Evolutionary conservation across 2,329 filamentous ascomycete genomes (phyloP), one percentile per base, ranked within the genome.

Genomic region (Talaromyces funiculosus): DNA sequence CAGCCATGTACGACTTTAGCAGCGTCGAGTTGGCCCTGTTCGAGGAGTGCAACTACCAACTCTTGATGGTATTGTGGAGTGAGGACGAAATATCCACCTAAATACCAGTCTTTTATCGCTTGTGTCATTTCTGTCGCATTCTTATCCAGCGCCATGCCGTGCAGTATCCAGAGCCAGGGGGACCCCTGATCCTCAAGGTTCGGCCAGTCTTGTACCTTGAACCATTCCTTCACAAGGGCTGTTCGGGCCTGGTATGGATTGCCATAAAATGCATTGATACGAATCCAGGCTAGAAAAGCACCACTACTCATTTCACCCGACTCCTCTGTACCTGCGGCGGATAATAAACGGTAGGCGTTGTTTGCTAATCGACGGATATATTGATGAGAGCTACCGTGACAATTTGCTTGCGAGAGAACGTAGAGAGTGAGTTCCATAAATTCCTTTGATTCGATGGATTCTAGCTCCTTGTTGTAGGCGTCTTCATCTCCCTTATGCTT

Each of bases 1-100:
- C 82, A 83, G 22, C 81, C 75, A 67, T 89, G 92, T 84, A 91
- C 90, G 12, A 78, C 71, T 68, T 88, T 86, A 2, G 86, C 86
- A 63, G 84, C 82, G n/a, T 79, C 71, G 3, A 88, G 69, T 51
- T 85, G 77, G 65, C 86, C 77, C 47, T 78, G 80, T 12, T 77
- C 71, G 1, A 87, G 83, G 66, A 87, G 91, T 66, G 88, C 88
- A 0, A 72, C 73, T 2, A 86, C 81, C 70, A 94, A 78, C 35
- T 82, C 67, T 60, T 76, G 68, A 59, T 82, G 80, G 26, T 76
- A 74, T 1, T 60, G 49, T 10, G 68, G 65, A 38, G 76, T 74
- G 49, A 82, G 73, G 71, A 61, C 79, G 71, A 65, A 86, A 18
- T 38, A 40, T 81, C 56, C 85, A 70, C 79, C 71, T 10, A 76